Evolutionary conservation across 2,329 filamentous ascomycete species (phyloP).

Genomic region (Trichophyton simii): DNA sequence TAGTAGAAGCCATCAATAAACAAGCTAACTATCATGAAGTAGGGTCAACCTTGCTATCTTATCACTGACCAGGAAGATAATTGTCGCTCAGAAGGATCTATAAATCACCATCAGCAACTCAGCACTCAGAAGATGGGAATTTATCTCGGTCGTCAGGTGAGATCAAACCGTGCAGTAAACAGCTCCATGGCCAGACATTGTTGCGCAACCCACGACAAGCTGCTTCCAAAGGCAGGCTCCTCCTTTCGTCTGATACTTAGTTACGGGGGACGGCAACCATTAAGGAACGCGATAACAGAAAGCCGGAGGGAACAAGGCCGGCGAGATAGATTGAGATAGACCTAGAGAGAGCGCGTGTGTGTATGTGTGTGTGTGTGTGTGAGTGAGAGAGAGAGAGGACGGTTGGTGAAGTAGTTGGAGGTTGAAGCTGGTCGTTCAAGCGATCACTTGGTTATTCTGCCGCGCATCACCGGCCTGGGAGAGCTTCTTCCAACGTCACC

Average conservation of each 20-base stretch:
- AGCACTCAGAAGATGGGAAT: not conserved
- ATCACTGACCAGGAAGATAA: slow-evolving; percentile 70
- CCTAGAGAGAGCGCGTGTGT: not conserved
- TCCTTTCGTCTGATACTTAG: not conserved
- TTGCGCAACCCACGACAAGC: not conserved
- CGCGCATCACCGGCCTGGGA: not conserved
- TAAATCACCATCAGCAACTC: slow-evolving; percentile 6
- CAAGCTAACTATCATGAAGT: not conserved
- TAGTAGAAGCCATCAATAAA: slow-evolving; percentile 25
- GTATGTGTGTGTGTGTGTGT: too few species aligned
- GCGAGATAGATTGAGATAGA: not conserved
- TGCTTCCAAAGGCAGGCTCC: not conserved
- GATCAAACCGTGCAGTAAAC: slow-evolving; percentile 53
- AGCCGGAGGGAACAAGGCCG: not conserved
- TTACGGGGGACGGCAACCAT: not conserved
- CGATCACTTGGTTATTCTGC: not conserved
- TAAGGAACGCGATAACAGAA: not conserved
- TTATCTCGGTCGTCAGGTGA: not conserved
- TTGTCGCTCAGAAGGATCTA: slow-evolving; percentile 84
- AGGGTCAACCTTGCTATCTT: not conserved
- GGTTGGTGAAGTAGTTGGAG: not conserved
- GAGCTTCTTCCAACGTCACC: not conserved
- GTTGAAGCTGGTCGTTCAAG: too few species aligned
- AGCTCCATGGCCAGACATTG: slow-evolving; percentile 31
- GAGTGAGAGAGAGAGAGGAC: not conserved